Evolutionary conservation across 495 filamentous ascomycete species (phyloP).

Genomic region (Parathielavia appendiculata): DNA sequence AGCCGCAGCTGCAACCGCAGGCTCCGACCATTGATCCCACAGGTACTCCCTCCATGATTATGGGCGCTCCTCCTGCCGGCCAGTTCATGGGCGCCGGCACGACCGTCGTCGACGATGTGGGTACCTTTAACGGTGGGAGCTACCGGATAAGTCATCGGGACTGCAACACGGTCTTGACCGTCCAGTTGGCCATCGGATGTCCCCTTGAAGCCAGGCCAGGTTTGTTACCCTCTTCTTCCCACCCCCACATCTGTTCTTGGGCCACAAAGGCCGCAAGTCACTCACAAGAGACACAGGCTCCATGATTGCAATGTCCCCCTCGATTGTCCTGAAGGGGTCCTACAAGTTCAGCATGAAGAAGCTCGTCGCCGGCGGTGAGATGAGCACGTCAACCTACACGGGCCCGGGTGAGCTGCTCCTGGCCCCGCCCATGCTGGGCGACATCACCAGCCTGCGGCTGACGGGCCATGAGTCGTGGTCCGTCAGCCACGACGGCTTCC

Average conservation of each 20-base stretch:
- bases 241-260: background rate
- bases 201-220: slow-evolving; percentile 78
- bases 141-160: slow-evolving; percentile 93
- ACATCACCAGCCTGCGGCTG: slow-evolving; percentile 76
- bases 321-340: slow-evolving; percentile 72
- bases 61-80: slow-evolving; percentile 30
- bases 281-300: slow-evolving; percentile 45
- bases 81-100: slow-evolving; percentile 58
- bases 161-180: slow-evolving; percentile 78
- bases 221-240: slow-evolving; percentile 28
- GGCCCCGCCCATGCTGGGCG: slow-evolving; percentile 73
- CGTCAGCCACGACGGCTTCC: slow-evolving; percentile 74
- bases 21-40: slow-evolving; percentile 29
- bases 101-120: slow-evolving; percentile 66
- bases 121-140: slow-evolving; percentile 92
- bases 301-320: slow-evolving; percentile 94
- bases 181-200: slow-evolving; percentile 86
- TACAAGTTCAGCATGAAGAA: slow-evolving; percentile 84
- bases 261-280: no score
- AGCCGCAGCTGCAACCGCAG: slow-evolving; percentile 22
- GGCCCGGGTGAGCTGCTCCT: slow-evolving; percentile 88
- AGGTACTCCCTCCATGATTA: slow-evolving; percentile 26
- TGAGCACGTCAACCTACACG: slow-evolving; percentile 74
- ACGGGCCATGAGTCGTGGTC: slow-evolving; percentile 66
- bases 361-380: slow-evolving; percentile 72